Conservation (phyloP, 306 rosid species). For the Rosa persica region DNA sequence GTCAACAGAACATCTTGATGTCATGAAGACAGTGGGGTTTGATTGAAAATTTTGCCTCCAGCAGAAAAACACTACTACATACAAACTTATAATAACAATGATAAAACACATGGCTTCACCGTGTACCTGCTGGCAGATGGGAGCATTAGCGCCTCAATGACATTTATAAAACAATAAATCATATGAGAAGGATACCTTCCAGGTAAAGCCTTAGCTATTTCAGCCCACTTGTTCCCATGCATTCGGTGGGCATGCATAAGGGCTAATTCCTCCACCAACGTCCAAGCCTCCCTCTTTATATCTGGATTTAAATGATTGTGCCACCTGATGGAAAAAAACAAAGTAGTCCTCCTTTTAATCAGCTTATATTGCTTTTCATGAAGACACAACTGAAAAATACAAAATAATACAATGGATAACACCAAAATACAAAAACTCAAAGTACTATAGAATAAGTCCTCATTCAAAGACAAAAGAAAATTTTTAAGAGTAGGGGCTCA, state of each 20-base stretch:
- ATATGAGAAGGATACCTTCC: slow-evolving; percentile 73
- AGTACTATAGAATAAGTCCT: neutral
- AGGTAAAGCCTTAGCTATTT: slow-evolving; percentile 85
- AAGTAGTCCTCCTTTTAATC: neutral
- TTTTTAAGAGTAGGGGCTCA: neutral
- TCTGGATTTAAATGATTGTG: slow-evolving; percentile 97
- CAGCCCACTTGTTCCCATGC: slow-evolving; percentile 98
- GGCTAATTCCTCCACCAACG: slow-evolving; percentile 79
- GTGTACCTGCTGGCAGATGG: neutral
- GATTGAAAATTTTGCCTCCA: neutral
- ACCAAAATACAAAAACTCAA: slow-evolving; percentile 18
- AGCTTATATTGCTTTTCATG: neutral
- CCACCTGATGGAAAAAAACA: slow-evolving; percentile 57
- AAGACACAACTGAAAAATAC: slow-evolving; percentile 2
- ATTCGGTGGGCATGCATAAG: slow-evolving; percentile 82
- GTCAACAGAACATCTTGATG: neutral
- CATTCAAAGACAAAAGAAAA: neutral
- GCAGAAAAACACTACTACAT: neutral
- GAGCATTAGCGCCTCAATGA: slow-evolving; percentile 21
- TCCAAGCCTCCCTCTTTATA: slow-evolving; percentile 95
- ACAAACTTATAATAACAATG: neutral
- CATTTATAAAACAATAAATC: slow-evolving; percentile 14
- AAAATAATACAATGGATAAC: slow-evolving; percentile 7
- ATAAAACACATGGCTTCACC: neutral
- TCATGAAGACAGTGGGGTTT: neutral